phyloP scores from a whole-genome alignment of 2,329 filamentous ascomycete species.

The Raffaelea arxii region DNA sequence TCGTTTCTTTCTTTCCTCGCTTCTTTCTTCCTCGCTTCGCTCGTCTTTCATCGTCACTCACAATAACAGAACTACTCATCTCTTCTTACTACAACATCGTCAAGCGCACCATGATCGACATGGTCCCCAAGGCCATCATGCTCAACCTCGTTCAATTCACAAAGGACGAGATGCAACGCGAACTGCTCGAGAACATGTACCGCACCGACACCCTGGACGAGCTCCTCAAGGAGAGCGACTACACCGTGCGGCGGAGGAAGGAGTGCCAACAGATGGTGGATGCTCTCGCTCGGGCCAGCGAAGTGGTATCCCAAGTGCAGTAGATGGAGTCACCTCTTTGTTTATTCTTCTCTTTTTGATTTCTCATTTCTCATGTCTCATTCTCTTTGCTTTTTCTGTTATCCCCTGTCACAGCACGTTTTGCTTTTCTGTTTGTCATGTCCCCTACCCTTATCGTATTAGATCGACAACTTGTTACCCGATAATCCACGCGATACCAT shows the following conservation, averaged over 20 bases:
- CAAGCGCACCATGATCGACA: slow-evolving; percentile 96
- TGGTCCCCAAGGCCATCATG: slow-evolving; percentile 99
- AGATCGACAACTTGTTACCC: neutral
- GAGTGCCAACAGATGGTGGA: slow-evolving; percentile 99
- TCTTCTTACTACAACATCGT: slow-evolving; percentile 98
- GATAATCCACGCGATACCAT: neutral
- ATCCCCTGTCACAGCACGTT: neutral
- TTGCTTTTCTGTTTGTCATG: neutral
- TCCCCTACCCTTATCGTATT: neutral
- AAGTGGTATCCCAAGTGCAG: slow-evolving; percentile 83
- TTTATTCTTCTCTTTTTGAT: neutral
- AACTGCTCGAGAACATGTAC: slow-evolving; percentile 97
- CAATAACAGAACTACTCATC: slow-evolving; percentile 70
- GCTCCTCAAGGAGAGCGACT: slow-evolving; percentile 94
- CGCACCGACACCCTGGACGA: slow-evolving; percentile 83
- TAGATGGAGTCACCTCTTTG: too few relatives aligned
- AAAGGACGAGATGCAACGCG: slow-evolving; percentile 97
- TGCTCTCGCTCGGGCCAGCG: slow-evolving; percentile 76
- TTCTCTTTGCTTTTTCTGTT: neutral
- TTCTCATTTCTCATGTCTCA: neutral
- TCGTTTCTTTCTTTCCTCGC: neutral
- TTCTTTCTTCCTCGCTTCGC: too few relatives aligned
- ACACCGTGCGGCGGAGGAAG: slow-evolving; percentile 88
- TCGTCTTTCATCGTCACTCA: neutral
- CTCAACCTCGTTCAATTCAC: slow-evolving; percentile 90